Conservation (phyloP, 352 stramenopile species). For the Globisporangium megalacanthum region DNA sequence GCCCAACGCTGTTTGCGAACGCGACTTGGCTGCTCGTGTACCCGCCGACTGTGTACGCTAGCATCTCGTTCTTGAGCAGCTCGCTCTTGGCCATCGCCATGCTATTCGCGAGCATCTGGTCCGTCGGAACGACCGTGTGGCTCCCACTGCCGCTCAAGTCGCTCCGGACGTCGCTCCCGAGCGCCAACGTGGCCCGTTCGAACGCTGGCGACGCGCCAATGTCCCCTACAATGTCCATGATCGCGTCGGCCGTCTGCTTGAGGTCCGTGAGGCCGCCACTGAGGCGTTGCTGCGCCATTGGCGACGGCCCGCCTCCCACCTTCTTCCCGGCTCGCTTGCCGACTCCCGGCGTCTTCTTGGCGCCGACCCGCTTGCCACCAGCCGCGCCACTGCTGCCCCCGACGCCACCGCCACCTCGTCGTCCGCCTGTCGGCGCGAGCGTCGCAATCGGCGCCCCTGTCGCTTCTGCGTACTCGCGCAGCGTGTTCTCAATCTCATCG, state of each 20-base stretch:
- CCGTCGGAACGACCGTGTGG: no score
- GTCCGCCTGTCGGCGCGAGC: not conserved
- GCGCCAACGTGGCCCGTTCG: not conserved
- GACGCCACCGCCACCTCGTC: not conserved
- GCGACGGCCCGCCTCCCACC: no score
- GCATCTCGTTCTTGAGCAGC: conserved; percentile 1
- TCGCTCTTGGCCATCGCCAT: conserved; percentile 1
- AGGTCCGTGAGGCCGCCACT: not conserved
- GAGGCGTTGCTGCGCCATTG: no score
- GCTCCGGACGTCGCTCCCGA: not conserved
- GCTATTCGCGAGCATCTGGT: conserved; percentile 1
- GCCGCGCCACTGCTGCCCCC: not conserved
- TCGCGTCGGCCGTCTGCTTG: not conserved
- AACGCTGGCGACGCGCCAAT: not conserved
- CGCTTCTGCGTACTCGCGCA: conserved; percentile 5
- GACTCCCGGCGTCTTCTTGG: conserved; percentile 1
- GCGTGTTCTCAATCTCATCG: conserved; percentile 3
- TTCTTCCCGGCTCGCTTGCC: conserved; percentile 8
- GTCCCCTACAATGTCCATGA: conserved; percentile 1
- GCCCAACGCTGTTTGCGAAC: not conserved
- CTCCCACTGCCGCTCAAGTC: not conserved
- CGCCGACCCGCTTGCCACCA: not conserved
- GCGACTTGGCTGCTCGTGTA: not conserved
- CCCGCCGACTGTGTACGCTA: not conserved
- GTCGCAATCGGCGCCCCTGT: conserved; percentile 2